Conservation (phyloP, 192 early-diverging fungal species). For the Mortierella alpina region DNA sequence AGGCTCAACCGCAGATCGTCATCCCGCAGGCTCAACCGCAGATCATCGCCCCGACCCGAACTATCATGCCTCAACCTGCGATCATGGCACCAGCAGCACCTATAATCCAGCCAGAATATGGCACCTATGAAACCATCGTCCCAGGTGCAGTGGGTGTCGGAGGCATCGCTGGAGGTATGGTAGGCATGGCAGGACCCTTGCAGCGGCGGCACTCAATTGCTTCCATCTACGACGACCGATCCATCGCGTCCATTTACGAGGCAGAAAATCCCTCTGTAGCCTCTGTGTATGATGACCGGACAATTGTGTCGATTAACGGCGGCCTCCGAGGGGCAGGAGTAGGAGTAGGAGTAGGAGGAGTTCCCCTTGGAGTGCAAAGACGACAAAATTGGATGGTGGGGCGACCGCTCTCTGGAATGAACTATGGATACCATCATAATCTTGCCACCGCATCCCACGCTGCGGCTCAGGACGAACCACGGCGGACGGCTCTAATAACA, state of each 20-base stretch:
- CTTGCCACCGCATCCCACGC: conserved; percentile 24
- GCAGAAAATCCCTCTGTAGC: conserved; percentile 7
- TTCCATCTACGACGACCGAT: conserved; percentile 33
- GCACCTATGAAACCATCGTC: conserved; percentile 37
- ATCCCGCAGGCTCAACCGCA: conserved; percentile 18
- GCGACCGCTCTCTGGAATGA: conserved; percentile 13
- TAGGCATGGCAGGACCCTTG: not conserved
- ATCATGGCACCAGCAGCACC: conserved; percentile 12
- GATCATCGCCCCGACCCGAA: not conserved
- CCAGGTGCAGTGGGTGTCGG: conserved; percentile 9
- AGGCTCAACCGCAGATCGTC: not conserved
- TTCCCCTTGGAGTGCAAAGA: not conserved
- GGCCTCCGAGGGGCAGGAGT: not conserved
- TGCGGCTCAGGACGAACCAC: not conserved
- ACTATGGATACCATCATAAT: conserved; percentile 4
- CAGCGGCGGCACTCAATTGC: conserved; percentile 13
- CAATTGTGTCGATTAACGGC: conserved; percentile 23
- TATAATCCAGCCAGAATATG: conserved; percentile 15
- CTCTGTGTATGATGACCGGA: conserved; percentile 28
- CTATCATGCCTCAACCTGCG: not conserved
- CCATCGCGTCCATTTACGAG: conserved; percentile 13
- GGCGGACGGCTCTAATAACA: not conserved
- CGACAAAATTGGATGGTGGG: conserved; percentile 14
- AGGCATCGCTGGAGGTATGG: not conserved
- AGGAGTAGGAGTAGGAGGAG: not conserved